A percentile compares a stretch with the other conserved stretches of the same genome.
These are phyloP conservation scores for Tremellales sp. DNA, from an alignment of 1,284 basidiomycete species.

Conservation along the genomic window DNA sequence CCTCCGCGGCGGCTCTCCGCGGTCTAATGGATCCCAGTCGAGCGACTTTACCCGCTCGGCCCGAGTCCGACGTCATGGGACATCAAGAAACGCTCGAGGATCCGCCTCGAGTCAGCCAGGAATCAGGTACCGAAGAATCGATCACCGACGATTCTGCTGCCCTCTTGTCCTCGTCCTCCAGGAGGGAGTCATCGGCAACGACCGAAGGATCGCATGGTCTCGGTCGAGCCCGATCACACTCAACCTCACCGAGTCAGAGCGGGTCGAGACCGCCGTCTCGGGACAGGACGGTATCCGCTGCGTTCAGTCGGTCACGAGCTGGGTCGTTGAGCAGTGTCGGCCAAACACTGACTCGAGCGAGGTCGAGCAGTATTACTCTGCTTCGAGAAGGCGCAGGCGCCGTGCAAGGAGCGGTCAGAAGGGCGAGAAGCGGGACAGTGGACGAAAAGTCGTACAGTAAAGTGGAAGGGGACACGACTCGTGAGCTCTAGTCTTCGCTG, in stretches of 20 bases:
- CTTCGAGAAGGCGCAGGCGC: constrained; percentile 11
- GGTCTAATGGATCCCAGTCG: background rate
- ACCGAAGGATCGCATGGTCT: background rate
- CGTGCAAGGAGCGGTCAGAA: constrained; percentile 9
- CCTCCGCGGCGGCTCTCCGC: background rate
- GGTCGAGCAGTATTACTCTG: constrained; percentile 14
- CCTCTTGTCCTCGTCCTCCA: background rate
- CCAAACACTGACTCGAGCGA: constrained; percentile 3
- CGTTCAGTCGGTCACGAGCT: background rate
- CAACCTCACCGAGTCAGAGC: too few species aligned
- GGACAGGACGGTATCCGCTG: background rate
- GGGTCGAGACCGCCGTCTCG: background rate
- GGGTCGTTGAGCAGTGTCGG: background rate
- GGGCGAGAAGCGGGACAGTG: constrained; percentile 18
- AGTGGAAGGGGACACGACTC: background rate
- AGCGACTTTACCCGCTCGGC: background rate
- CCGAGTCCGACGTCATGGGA: background rate
- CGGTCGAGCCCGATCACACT: background rate
- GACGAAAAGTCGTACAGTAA: background rate
- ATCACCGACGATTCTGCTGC: background rate
- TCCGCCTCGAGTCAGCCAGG: background rate
- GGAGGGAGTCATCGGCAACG: background rate
- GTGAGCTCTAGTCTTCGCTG: background rate
- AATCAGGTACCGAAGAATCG: background rate
- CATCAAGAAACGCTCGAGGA: background rate